Evolutionary conservation across 768 basidiomycete genomes (phyloP).

Genomic region (Agrocybe praecox): DNA sequence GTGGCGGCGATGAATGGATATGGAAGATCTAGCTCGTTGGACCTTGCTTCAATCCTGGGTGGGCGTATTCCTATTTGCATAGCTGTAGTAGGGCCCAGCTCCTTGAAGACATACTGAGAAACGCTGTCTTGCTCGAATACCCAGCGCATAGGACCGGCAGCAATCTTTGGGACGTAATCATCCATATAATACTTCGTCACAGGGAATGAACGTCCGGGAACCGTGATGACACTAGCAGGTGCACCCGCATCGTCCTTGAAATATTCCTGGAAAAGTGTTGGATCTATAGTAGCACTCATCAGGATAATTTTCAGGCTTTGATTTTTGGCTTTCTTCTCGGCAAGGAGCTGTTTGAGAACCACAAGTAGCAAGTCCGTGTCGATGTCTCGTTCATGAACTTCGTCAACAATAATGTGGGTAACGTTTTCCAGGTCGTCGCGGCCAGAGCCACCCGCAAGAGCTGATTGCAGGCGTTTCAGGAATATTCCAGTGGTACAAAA

Average conservation of each 20-base stretch:
- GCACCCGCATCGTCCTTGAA: slow-evolving; percentile 66
- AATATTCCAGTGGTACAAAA: slow-evolving; percentile 95
- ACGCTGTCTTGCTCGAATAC: slow-evolving; percentile 74
- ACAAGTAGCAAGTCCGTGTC: slow-evolving; percentile 91
- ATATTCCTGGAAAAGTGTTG: slow-evolving; percentile 85
- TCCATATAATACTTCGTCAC: slow-evolving; percentile 84
- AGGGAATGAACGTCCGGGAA: slow-evolving; percentile 93
- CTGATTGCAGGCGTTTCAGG: slow-evolving; percentile 81
- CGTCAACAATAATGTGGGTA: slow-evolving; percentile 92
- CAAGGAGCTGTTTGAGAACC: slow-evolving; percentile 82
- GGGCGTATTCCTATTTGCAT: slow-evolving; percentile 26
- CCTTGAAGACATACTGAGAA: slow-evolving; percentile 68
- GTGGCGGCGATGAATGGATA: slow-evolving; percentile 79
- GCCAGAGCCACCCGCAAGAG: slow-evolving; percentile 50
- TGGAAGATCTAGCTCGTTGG: slow-evolving; percentile 75
- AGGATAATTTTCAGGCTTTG: slow-evolving; percentile 84
- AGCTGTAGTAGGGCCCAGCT: slow-evolving; percentile 46
- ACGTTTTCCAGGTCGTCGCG: slow-evolving; percentile 65
- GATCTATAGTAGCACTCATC: slow-evolving; percentile 97
- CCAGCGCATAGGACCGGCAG: slow-evolving; percentile 51
- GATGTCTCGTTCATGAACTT: slow-evolving; percentile 94
- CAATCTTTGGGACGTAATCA: slow-evolving; percentile 63
- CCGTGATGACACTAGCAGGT: slow-evolving; percentile 71
- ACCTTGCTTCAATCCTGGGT: slow-evolving; percentile 19
- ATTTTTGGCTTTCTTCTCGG: slow-evolving; percentile 67